Base-by-base conservation (phyloP, 2,329 filamentous ascomycete species). In the Coleophoma cylindrospora region DNA sequence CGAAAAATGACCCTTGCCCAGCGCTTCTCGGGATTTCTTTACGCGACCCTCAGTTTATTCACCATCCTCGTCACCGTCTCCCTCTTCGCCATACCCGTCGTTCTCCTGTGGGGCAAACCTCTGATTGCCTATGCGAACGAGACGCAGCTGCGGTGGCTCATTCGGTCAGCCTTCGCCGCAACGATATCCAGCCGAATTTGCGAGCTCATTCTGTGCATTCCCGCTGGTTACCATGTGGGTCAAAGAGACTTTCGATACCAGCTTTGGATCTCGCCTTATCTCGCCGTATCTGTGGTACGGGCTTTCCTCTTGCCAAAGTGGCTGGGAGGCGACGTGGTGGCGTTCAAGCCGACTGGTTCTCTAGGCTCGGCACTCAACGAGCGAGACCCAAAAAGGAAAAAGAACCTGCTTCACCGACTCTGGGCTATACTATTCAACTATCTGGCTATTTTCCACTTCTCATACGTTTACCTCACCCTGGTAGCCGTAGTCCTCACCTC, bases 381-480 rank as follows among this genome's bases (percentile, higher is more conserved):
- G 15, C 14, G 38, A 41, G 15, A 17, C 38, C 17, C 17, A 15
- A 19, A 17, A 12, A 41, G 10, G 38, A 17, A 15, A 21, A 12
- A 37, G 11, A 12, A 17, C 13, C 12, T 83, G 63, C 68, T 71
- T 50, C 69, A 70, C n/a, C 76, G 80, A 2, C 61, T 83, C 4
- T 74, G 71, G 60, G 74, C 71, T 15, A 77, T 81, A 40, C 59
- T 80, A 4, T 62, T 79, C 61, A 76, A 80, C 61, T 80, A 75
- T 63, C 73, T 77, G 70, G 77, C 72, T 13, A 54, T 71, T 34
- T 78, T 81, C 66, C 80, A 83, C 59, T 58, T 82, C 1, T 51
- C 63, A 2, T 81, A 80, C 55, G 74, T 81, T 45, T 75, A 78
- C 54, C 64, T 80, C 34, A 77, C 74, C 3, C 65, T 80, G n/a